These are phyloP conservation scores for Ogataea minuta DNA, from an alignment of 805 yeast genomes.

Conservation along the genomic window DNA sequence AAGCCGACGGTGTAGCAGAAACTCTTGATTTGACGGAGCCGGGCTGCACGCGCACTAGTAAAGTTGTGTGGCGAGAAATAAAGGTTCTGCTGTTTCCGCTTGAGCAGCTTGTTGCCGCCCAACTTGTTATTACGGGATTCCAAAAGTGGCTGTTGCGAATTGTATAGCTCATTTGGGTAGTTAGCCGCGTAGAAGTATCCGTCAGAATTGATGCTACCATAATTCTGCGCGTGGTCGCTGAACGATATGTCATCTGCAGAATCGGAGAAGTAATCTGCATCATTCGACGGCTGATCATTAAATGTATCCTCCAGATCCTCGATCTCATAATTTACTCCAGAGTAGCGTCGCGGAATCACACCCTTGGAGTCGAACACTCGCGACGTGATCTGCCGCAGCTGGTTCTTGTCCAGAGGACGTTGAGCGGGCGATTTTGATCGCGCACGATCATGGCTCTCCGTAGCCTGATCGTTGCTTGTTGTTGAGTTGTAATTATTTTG, in stretches of 20 bases:
- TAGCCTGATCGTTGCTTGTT: slow-evolving; percentile 11
- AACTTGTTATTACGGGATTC: slow-evolving; percentile 14
- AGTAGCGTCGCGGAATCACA: slow-evolving; percentile 67
- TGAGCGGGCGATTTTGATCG: slow-evolving; percentile 4
- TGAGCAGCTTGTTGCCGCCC: slow-evolving; percentile 15
- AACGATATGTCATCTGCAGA: slow-evolving; percentile 27
- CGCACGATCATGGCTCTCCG: slow-evolving; percentile 1
- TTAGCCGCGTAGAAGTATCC: slow-evolving; percentile 5
- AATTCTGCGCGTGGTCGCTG: slow-evolving; percentile 17
- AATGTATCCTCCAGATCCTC: slow-evolving; percentile 47
- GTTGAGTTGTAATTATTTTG: slow-evolving; percentile 17
- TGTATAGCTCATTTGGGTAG: slow-evolving; percentile 3
- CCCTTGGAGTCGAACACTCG: slow-evolving; percentile 72
- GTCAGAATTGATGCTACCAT: slow-evolving; percentile 19
- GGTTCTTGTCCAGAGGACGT: slow-evolving; percentile 20
- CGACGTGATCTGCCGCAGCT: slow-evolving; percentile 57
- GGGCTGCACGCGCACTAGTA: slow-evolving; percentile 31
- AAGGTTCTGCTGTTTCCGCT: slow-evolving; percentile 25
- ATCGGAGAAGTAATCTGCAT: slow-evolving; percentile 26
- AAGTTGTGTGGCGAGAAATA: slow-evolving; percentile 39
- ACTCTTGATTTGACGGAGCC: slow-evolving; percentile 30
- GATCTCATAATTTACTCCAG: slow-evolving; percentile 50
- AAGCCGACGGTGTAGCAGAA: slow-evolving; percentile 44
- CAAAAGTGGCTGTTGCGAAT: slow-evolving; percentile 16
- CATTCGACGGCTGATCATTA: slow-evolving; percentile 14